Evolutionary conservation across 2,329 filamentous ascomycete species (phyloP), one percentile per base, ranked within the genome.

Genomic region (Cordyceps pruinosa): DNA sequence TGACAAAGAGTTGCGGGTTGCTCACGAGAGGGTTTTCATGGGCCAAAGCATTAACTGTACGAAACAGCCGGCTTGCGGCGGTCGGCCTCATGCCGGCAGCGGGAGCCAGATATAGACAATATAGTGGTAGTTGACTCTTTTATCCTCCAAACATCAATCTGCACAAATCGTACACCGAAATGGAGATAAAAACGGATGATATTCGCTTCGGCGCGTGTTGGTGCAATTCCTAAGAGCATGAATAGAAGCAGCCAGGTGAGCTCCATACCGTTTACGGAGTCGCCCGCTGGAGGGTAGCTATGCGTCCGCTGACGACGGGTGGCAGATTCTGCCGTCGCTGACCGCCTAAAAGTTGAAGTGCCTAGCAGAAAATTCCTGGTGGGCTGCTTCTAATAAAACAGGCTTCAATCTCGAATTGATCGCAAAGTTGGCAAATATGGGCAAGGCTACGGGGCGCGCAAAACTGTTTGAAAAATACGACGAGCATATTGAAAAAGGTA

Each of bases 11-110:
- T 17, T 1, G 4, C 51, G 15, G 19, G 6, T 37, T 60, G 64
- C 76, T 65, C 75, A 95, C 92, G 68, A 96, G 73, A 4, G 92
- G 92, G 64, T 96, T 97, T 64, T 96, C 92, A 85, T 97, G 92
- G 39, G 66, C 65, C 2, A 73, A 63, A 50, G 66, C 61, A 32
- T 64, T 64, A 19, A 65, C 42, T 19, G 61, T 60, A 47, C 68
- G 72, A 49, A 75, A 72, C 41, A 77, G 66, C 7, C 70, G 72
- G 17, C 65, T 59, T 28, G 68, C 53, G n/a, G n/a, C n/a, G 34
- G 72, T 70, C 56, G 69, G 59, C 26, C 70, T 72, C 75, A 78
- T 78, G 6, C 17, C 30, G 13, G 19, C 17, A 23, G 10, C n/a
- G 23, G 12, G 4, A 39, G 32, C 12, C n/a, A 9, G 17, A 56